Conservation (phyloP, 2,329 filamentous ascomycete genomes). For the Ophiocordyceps camponoti-leonardi region DNA sequence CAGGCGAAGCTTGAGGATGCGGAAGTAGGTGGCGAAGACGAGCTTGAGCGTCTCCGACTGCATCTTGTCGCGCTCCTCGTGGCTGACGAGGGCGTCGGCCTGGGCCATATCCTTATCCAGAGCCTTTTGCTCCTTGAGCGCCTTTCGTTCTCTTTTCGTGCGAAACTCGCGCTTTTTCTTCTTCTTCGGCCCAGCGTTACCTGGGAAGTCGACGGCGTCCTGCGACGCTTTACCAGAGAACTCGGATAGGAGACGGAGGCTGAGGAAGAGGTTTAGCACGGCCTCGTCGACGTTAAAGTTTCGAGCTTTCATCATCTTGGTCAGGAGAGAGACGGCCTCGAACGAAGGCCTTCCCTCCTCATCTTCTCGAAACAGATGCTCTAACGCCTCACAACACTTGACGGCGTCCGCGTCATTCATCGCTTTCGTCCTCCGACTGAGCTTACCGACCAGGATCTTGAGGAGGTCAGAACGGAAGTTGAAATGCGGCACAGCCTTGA, state of each 20-base stretch:
- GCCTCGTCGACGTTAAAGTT: slow-evolving; percentile 72
- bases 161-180: slow-evolving; percentile 68
- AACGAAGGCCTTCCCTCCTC: slow-evolving; percentile 79
- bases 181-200: slow-evolving; percentile 20
- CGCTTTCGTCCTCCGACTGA: slow-evolving; percentile 48
- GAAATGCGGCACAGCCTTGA: slow-evolving; percentile 82
- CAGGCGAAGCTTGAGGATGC: slow-evolving; percentile 69
- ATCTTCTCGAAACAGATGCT: slow-evolving; percentile 69
- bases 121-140: slow-evolving; percentile 67
- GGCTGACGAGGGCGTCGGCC: slow-evolving; percentile 76
- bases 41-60: slow-evolving; percentile 92
- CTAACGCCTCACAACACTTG: slow-evolving; percentile 62
- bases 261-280: slow-evolving; percentile 79
- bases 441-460: slow-evolving; percentile 69
- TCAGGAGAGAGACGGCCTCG: slow-evolving; percentile 68
- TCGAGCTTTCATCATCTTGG: slow-evolving; percentile 88
- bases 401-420: slow-evolving; percentile 48
- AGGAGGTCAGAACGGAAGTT: slow-evolving; percentile 84
- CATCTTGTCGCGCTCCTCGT: slow-evolving; percentile 85
- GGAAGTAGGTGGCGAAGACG: slow-evolving; percentile 90
- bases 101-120: slow-evolving; percentile 88
- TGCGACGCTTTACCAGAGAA: slow-evolving; percentile 72
- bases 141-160: slow-evolving; percentile 75
- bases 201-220: slow-evolving; percentile 46
- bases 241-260: slow-evolving; percentile 74